phyloP scores from a whole-genome alignment of 2,329 filamentous ascomycete genomes.

The Sporothrix phasma region DNA sequence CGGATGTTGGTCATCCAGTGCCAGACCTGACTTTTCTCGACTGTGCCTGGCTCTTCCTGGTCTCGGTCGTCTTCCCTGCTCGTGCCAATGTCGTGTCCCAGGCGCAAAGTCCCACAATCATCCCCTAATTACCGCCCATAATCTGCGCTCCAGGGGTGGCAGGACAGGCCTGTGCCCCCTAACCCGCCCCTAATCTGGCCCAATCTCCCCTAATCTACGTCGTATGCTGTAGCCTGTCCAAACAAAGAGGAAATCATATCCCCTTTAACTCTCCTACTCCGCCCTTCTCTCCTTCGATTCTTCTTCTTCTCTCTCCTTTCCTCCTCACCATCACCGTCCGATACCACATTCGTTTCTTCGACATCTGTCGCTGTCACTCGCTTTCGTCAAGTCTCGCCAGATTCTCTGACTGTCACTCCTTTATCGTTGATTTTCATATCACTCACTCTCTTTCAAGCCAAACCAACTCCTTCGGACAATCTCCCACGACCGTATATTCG shows the following conservation, averaged over 20 bases:
- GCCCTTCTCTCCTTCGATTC: not conserved
- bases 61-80: not conserved
- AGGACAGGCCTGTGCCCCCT: not conserved
- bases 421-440: not conserved
- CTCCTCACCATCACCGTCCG: constrained; percentile 4
- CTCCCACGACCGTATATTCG: not conserved
- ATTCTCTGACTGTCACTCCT: constrained; percentile 11
- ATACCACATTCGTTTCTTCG: constrained; percentile 13
- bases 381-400: constrained; percentile 6
- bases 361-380: constrained; percentile 2
- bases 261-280: not conserved
- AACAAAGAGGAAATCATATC: not conserved
- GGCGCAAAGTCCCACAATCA: not conserved
- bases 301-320: not conserved
- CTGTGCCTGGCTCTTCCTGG: not conserved
- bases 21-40: not conserved
- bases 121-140: constrained; percentile 1
- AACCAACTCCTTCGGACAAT: not conserved
- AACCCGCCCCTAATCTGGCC: not conserved
- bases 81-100: not conserved
- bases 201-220: not conserved
- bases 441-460: constrained; percentile 4
- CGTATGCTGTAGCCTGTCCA: not conserved
- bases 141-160: constrained; percentile 2
- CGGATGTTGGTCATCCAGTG: not conserved